Evolutionary conservation across 306 rosid species (phyloP), one percentile per base, ranked within the genome.

Genomic region (Luffa acutangula): DNA sequence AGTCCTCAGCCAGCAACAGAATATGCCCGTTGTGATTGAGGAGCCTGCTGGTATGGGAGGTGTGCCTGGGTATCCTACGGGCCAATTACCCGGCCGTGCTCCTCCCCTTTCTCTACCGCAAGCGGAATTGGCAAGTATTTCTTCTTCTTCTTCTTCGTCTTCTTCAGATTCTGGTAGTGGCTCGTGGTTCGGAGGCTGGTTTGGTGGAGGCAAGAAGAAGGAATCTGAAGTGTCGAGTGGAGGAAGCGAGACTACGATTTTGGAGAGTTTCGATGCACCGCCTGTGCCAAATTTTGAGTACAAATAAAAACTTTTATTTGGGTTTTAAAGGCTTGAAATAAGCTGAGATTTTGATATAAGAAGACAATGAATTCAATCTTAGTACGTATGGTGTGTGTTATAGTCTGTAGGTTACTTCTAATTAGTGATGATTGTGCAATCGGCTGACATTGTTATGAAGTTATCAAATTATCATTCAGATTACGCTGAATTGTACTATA

Each of bases 241-340:
- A 4, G 98, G 92, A 76, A 92, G 97, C 83, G 97, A 92, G 83
- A 89, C 96, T 7, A 92, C 90, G 85, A 46, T 94, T 83, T 80
- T 92, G 92, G 98, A 94, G 87, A 94, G 98, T 73, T 94, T 92
- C 37, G 98, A 92, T 85, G 96, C 98, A 4, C 98, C 98, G 7
- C 92, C 98, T 0, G 88, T 93, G 63, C 98, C 98, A 3, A 93
- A 70, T 85, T 93, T 86, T 71, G 98, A 93, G 71, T 93, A 85
- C 87, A 93, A 91, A 78, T 93, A 86, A 93, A 64, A 13, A 15
- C 45, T 75, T 31, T 31, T 48, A 48, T 81, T 59, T 51, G 74
- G 77, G 62, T 39, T 62, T 43, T 43, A 34, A 11, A 49, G 63
- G 31, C 52, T 74, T 72, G 43, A 45, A 78, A 65, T 76, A 37